These are phyloP conservation scores for Arthonia radiata DNA, from an alignment of 495 filamentous ascomycete species.

Conservation along the genomic window DNA sequence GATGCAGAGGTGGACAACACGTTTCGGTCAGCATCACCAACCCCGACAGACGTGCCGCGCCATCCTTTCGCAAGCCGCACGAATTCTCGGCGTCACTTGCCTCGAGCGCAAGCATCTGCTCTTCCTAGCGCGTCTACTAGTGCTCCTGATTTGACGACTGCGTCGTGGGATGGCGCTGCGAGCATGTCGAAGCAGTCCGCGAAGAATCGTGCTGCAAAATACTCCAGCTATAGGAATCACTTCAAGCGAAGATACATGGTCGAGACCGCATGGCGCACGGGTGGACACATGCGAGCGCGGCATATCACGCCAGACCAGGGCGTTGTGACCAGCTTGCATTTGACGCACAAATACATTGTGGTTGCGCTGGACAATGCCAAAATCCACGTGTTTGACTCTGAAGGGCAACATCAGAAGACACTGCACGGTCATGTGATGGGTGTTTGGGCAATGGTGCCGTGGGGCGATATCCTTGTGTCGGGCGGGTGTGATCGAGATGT, in stretches of 20 bases:
- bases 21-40: neutral
- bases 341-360: slow-evolving; percentile 88
- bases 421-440: slow-evolving; percentile 94
- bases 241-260: slow-evolving; percentile 96
- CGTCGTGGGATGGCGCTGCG: no score
- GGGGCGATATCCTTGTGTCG: slow-evolving; percentile 85
- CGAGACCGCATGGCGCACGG: slow-evolving; percentile 86
- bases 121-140: slow-evolving; percentile 8
- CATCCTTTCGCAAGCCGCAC: neutral
- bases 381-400: slow-evolving; percentile 90
- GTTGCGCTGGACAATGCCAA: slow-evolving; percentile 95
- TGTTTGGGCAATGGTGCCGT: slow-evolving; percentile 98
- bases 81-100: neutral
- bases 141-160: slow-evolving; percentile 10
- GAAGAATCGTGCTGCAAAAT: no score
- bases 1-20: neutral
- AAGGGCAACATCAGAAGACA: slow-evolving; percentile 67
- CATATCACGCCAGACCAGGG: slow-evolving; percentile 90
- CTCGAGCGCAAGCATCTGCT: slow-evolving; percentile 2
- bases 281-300: slow-evolving; percentile 47
- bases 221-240: slow-evolving; percentile 88
- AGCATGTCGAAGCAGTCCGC: no score
- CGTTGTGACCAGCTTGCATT: slow-evolving; percentile 83
- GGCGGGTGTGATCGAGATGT: slow-evolving; percentile 95
- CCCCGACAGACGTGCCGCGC: slow-evolving; percentile 1